A percentile compares a stretch with the other conserved stretches of the same genome.
phyloP scores from a whole-genome alignment of 202 grass and related monocot genomes.

The Eragrostis tef region DNA sequence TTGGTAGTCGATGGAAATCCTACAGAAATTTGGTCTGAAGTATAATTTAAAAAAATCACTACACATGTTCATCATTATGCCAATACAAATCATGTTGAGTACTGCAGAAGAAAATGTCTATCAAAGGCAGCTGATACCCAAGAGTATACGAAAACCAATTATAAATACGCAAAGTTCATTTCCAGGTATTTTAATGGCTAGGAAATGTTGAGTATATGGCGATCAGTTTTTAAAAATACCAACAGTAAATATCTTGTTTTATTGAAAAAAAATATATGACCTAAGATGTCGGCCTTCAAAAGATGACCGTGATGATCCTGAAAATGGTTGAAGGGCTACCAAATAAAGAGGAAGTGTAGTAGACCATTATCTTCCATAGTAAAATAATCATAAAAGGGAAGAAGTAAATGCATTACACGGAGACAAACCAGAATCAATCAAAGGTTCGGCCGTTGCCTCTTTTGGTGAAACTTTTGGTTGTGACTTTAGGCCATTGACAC shows the following conservation, averaged over 20 bases:
- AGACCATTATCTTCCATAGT: slow-evolving; percentile 12
- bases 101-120: not conserved
- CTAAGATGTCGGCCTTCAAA: slow-evolving; percentile 42
- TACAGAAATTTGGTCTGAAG: not conserved
- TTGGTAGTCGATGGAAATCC: not conserved
- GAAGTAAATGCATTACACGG: slow-evolving; percentile 42
- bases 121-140: not conserved
- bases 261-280: slow-evolving; percentile 41
- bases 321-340: slow-evolving; percentile 33
- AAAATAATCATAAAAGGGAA: slow-evolving; percentile 24
- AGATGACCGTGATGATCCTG: slow-evolving; percentile 29
- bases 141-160: not conserved
- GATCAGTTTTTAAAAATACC: slow-evolving; percentile 14
- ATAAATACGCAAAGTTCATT: not conserved
- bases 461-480: slow-evolving; percentile 57
- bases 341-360: slow-evolving; percentile 20
- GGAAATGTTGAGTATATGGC: not conserved
- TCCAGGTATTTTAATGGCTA: slow-evolving; percentile 6
- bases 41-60: too few species aligned
- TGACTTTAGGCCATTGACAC: slow-evolving; percentile 49
- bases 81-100: not conserved
- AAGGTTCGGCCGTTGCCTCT: slow-evolving; percentile 45
- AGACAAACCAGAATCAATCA: slow-evolving; percentile 72
- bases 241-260: slow-evolving; percentile 28
- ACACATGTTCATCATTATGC: not conserved